Percentiles rank a stretch among this genome's conserved stretches.
Conservation (phyloP, 1,139 yeast species). For the Protomyces arabidopsidicola region DNA sequence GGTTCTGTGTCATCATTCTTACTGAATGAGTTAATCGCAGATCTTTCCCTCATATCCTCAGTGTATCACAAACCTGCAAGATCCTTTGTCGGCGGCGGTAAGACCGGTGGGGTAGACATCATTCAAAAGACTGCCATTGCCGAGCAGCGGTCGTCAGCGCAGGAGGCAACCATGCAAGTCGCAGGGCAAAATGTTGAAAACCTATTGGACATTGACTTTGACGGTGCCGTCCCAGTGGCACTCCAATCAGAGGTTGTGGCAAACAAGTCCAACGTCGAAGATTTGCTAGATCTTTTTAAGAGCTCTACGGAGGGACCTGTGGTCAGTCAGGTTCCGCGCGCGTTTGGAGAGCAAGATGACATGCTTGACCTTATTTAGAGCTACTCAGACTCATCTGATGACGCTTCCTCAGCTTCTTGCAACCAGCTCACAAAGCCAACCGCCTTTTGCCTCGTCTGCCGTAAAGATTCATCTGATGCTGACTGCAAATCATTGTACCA, state of each 20-base stretch:
- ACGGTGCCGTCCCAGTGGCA: slow-evolving; percentile 29
- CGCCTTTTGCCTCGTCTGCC: slow-evolving; percentile 6
- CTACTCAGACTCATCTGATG: slow-evolving; percentile 14
- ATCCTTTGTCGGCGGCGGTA: slow-evolving; percentile 54
- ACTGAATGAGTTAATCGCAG: slow-evolving; percentile 63
- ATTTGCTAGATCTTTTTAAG: background rate
- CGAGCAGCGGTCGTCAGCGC: slow-evolving; percentile 73
- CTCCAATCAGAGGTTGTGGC: slow-evolving; percentile 10
- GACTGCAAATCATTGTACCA: slow-evolving; percentile 57
- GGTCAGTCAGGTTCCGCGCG: background rate
- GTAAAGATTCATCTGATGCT: slow-evolving; percentile 33
- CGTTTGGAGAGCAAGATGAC: background rate
- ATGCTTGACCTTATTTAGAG: background rate
- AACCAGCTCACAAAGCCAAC: slow-evolving; percentile 16
- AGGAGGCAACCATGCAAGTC: slow-evolving; percentile 61
- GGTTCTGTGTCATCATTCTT: slow-evolving; percentile 58
- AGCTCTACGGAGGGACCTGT: background rate
- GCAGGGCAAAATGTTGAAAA: slow-evolving; percentile 60
- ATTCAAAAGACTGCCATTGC: slow-evolving; percentile 56
- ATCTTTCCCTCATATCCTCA: slow-evolving; percentile 79
- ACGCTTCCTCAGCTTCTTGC: slow-evolving; percentile 17
- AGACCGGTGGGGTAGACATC: slow-evolving; percentile 44
- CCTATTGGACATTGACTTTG: slow-evolving; percentile 76
- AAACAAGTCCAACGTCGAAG: background rate
- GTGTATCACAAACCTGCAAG: slow-evolving; percentile 82